Conservation (phyloP, 352 stramenopile genomes). For the Globisporangium yorkense region DNA sequence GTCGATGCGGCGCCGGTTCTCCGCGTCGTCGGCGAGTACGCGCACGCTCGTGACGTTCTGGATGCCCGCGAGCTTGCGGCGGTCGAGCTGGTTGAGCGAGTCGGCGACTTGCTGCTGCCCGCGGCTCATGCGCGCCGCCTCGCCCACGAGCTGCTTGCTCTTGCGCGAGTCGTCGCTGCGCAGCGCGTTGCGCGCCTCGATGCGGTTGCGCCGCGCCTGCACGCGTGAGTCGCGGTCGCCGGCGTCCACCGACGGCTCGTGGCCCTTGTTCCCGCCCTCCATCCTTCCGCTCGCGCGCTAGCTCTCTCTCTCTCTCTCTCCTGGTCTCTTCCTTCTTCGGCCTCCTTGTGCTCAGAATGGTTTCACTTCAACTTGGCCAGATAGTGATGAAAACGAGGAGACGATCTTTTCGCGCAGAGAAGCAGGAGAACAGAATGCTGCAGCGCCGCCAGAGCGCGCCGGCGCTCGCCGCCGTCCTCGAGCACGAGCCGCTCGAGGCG, state of each 20-base stretch:
- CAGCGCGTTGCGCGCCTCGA: slow-evolving; percentile 71
- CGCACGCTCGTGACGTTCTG: slow-evolving; percentile 90
- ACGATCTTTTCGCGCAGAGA: no score
- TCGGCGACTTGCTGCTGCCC: slow-evolving; percentile 73
- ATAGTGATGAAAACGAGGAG: no score
- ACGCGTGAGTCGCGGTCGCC: slow-evolving; percentile 64
- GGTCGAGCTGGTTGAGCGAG: slow-evolving; percentile 71
- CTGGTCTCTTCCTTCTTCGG: no score
- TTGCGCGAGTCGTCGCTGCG: slow-evolving; percentile 77
- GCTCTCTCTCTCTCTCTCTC: no score
- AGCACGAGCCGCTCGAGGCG: slow-evolving; percentile 2
- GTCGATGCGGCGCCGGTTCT: slow-evolving; percentile 86
- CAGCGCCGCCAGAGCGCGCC: slow-evolving; percentile 14
- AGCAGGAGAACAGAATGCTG: neutral
- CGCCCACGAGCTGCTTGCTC: slow-evolving; percentile 53
- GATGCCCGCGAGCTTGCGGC: slow-evolving; percentile 73
- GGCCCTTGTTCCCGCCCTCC: slow-evolving; percentile 24
- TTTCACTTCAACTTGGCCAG: neutral
- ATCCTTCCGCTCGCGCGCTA: slow-evolving; percentile 5
- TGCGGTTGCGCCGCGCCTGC: slow-evolving; percentile 54
- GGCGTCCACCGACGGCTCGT: slow-evolving; percentile 25
- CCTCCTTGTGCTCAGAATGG: no score
- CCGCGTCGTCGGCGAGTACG: slow-evolving; percentile 84
- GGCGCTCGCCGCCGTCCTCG: slow-evolving; percentile 9
- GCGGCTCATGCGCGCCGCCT: slow-evolving; percentile 63